Conservation (phyloP, 192 early-diverging fungal genomes). For the Backusella australiensis region DNA sequence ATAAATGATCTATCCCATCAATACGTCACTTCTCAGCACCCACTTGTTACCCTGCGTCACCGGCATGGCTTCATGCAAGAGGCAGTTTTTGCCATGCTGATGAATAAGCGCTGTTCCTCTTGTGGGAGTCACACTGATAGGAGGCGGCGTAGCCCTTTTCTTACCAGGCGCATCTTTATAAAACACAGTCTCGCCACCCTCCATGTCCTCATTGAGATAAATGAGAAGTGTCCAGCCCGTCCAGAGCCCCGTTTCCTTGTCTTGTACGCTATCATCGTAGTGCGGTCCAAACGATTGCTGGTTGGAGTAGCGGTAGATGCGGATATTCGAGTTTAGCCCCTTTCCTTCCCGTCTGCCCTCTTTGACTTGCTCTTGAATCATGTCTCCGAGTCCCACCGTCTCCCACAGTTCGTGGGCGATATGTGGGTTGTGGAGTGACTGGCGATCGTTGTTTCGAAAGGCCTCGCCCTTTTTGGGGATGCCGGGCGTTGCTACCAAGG, state of each 20-base stretch:
- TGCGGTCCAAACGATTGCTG: slow-evolving; percentile 41
- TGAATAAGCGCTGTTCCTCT: slow-evolving; percentile 42
- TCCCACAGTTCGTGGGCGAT: slow-evolving; percentile 35
- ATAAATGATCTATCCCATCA: slow-evolving; percentile 18
- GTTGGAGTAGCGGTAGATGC: slow-evolving; percentile 40
- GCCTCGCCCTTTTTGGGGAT: slow-evolving; percentile 42
- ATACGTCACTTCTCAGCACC: slow-evolving; percentile 41
- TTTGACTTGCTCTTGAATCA: not conserved
- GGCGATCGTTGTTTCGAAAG: slow-evolving; percentile 41
- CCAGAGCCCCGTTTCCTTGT: slow-evolving; percentile 26
- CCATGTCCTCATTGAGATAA: slow-evolving; percentile 37
- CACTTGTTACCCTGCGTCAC: slow-evolving; percentile 40
- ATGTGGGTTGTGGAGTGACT: slow-evolving; percentile 22
- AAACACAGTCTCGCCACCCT: slow-evolving; percentile 48
- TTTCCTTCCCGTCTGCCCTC: not conserved
- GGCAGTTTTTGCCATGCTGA: slow-evolving; percentile 37
- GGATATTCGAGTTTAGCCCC: slow-evolving; percentile 41
- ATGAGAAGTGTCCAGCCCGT: slow-evolving; percentile 45
- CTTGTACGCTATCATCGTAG: slow-evolving; percentile 43
- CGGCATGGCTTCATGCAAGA: slow-evolving; percentile 43
- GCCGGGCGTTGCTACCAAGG: not conserved
- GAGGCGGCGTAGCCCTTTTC: slow-evolving; percentile 11
- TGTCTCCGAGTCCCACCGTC: slow-evolving; percentile 6
- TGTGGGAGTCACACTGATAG: slow-evolving; percentile 29
- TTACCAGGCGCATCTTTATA: slow-evolving; percentile 27